Evolutionary conservation across 495 filamentous ascomycete genomes (phyloP).

Genomic region (Peziza echinospora): DNA sequence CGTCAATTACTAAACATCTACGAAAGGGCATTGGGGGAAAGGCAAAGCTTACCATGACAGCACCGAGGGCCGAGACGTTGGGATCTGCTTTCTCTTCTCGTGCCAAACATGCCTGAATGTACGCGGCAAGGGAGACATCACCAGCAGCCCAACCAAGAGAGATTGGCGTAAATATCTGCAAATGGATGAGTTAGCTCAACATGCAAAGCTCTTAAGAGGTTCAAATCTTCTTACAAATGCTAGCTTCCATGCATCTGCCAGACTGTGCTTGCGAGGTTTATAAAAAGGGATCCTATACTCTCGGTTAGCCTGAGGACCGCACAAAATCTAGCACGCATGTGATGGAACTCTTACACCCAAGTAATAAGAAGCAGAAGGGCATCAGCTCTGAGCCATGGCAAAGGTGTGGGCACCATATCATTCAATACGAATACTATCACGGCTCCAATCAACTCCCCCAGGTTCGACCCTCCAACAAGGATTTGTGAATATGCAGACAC

Average conservation of each 20-base stretch:
- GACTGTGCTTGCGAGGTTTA: constrained; percentile 6
- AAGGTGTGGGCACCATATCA: constrained; percentile 22
- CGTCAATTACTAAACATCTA: neutral
- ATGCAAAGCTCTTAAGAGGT: neutral
- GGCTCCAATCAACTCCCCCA: constrained; percentile 25
- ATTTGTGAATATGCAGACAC: constrained; percentile 25
- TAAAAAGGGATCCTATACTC: constrained; percentile 25
- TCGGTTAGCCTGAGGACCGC: too few relatives aligned
- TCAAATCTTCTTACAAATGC: neutral
- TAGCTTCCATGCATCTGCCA: constrained; percentile 7
- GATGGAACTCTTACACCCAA: too few relatives aligned
- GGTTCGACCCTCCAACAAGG: constrained; percentile 25
- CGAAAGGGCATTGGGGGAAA: neutral
- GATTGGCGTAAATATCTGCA: constrained; percentile 20
- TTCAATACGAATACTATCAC: constrained; percentile 22
- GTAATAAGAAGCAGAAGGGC: constrained; percentile 21
- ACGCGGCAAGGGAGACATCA: constrained; percentile 26
- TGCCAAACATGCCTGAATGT: constrained; percentile 24
- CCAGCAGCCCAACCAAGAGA: constrained; percentile 28
- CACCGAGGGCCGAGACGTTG: constrained; percentile 26
- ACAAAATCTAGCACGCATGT: too few relatives aligned
- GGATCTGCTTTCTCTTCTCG: constrained; percentile 20
- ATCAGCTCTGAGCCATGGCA: constrained; percentile 25
- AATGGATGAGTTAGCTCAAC: neutral
- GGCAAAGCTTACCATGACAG: too few relatives aligned